These are phyloP conservation scores for Globisporangium ultimum DNA, from an alignment of 352 stramenopile genomes.

Conservation along the genomic window DNA sequence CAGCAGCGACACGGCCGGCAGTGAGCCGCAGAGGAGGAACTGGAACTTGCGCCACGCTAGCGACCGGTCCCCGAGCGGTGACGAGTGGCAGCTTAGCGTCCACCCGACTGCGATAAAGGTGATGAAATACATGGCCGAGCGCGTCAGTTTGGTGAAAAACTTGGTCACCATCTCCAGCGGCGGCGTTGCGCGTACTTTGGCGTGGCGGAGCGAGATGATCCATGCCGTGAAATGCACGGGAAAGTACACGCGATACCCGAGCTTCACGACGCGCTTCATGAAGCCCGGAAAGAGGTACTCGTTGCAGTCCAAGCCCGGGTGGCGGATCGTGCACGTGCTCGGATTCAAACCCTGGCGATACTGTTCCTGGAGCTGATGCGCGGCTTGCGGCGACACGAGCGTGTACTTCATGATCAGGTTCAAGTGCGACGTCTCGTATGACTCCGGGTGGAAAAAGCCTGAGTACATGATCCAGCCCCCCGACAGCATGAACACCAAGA, in stretches of 20 bases:
- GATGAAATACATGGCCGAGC: slow-evolving; percentile 51
- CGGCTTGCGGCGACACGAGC: slow-evolving; percentile 30
- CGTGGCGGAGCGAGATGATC: slow-evolving; percentile 38
- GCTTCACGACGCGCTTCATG: slow-evolving; percentile 27
- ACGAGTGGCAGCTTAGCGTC: slow-evolving; percentile 38
- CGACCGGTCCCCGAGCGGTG: slow-evolving; percentile 35
- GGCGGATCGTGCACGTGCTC: slow-evolving; percentile 40
- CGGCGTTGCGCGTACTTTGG: slow-evolving; percentile 33
- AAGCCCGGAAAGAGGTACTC: slow-evolving; percentile 43
- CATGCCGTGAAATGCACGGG: slow-evolving; percentile 57
- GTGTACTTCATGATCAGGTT: slow-evolving; percentile 62
- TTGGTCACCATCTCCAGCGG: slow-evolving; percentile 20
- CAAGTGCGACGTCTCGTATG: slow-evolving; percentile 53
- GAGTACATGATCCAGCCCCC: slow-evolving; percentile 65
- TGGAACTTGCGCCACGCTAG: slow-evolving; percentile 48
- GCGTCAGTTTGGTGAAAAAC: slow-evolving; percentile 35
- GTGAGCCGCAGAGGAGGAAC: slow-evolving; percentile 41
- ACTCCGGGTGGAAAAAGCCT: slow-evolving; percentile 53
- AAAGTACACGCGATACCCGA: slow-evolving; percentile 47
- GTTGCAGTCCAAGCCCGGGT: slow-evolving; percentile 33
- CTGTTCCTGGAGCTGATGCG: slow-evolving; percentile 29
- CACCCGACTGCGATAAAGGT: slow-evolving; percentile 52
- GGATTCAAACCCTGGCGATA: slow-evolving; percentile 46
- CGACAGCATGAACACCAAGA: slow-evolving; percentile 45
- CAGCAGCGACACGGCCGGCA: slow-evolving; percentile 45